Evolutionary conservation across 2,329 filamentous ascomycete species (phyloP).

Genomic region (Cladosporium austrohemisphaericum): DNA sequence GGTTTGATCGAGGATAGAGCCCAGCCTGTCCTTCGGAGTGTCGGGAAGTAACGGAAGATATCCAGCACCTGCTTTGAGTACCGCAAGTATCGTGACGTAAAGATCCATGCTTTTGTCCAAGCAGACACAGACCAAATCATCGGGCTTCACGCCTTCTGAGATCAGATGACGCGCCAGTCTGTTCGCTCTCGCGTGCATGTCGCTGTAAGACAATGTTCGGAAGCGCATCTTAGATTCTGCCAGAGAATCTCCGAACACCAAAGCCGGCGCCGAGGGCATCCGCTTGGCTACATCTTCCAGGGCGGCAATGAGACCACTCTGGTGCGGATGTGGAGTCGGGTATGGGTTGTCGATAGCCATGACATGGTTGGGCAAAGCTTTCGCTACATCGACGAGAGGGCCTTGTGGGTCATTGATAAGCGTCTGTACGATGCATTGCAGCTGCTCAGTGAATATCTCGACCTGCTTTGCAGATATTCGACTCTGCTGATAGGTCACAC

Average conservation of each 20-base stretch:
- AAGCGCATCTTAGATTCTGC: conserved; percentile 34
- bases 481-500: conserved; percentile 53
- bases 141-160: conserved; percentile 44
- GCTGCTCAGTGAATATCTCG: conserved; percentile 56
- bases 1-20: conserved; percentile 61
- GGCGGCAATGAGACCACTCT: conserved; percentile 29
- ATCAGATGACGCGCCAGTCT: conserved; percentile 57
- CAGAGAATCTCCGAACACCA: conserved; percentile 60
- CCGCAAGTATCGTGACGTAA: conserved; percentile 70
- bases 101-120: conserved; percentile 73
- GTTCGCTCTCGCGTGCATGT: conserved; percentile 64
- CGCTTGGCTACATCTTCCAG: conserved; percentile 32
- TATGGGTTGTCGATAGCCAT: conserved; percentile 43
- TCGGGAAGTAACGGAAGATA: conserved; percentile 76
- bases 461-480: conserved; percentile 56
- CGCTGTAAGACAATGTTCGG: conserved; percentile 56
- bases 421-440: conserved; percentile 51
- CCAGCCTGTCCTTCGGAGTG: conserved; percentile 61
- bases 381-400: conserved; percentile 32
- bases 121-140: conserved; percentile 65
- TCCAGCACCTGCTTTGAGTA: conserved; percentile 69
- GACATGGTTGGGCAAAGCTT: conserved; percentile 23
- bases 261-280: conserved; percentile 59
- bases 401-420: conserved; percentile 40
- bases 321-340: conserved; percentile 25